phyloP scores from a whole-genome alignment of 208 protist genomes.

The Wallacemonas collosoma region DNA sequence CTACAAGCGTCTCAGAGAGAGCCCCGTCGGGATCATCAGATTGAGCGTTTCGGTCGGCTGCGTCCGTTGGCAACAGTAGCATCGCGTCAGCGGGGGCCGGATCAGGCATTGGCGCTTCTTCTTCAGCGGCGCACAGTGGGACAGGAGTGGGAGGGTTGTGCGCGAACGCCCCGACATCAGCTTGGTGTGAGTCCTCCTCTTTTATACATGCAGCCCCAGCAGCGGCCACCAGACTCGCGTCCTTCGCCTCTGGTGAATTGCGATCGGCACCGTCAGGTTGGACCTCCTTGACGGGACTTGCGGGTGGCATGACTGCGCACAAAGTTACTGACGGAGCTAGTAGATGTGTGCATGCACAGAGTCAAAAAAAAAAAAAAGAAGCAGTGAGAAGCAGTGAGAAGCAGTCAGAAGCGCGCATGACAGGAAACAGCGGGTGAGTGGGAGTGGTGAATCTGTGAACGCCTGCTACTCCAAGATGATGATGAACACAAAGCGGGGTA shows the following conservation, averaged over 20 bases:
- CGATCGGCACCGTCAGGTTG: no score
- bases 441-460: no score
- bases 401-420: neutral
- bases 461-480: no score
- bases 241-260: no score
- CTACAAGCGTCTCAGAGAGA: neutral
- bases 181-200: no score
- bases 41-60: no score
- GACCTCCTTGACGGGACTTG: neutral
- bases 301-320: no score
- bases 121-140: neutral
- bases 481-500: no score
- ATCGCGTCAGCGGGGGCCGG: neutral
- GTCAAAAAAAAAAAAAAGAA: slow-evolving; percentile 6
- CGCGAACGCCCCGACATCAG: neutral
- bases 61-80: no score
- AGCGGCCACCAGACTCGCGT: no score
- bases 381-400: neutral
- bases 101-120: neutral
- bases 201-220: no score
- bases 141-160: neutral
- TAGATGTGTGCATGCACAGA: neutral
- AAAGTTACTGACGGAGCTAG: neutral
- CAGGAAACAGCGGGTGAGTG: neutral
- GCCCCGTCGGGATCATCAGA: neutral